These are phyloP conservation scores for Fusarium falciforme DNA, from an alignment of 2,329 filamentous ascomycete species.

Conservation along the genomic window DNA sequence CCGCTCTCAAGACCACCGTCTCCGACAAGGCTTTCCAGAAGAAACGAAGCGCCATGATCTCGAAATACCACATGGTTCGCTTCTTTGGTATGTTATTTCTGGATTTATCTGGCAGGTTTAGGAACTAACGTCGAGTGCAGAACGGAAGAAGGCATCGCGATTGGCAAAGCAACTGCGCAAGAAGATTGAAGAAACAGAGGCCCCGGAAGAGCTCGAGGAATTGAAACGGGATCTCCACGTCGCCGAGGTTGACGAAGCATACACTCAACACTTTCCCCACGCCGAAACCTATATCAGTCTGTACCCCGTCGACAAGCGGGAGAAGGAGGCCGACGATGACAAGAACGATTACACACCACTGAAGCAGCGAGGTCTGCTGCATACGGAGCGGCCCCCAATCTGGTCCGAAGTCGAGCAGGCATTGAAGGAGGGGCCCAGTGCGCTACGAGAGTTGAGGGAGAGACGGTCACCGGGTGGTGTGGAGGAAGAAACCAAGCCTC, in stretches of 20 bases:
- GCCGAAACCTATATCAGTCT: slow-evolving; percentile 76
- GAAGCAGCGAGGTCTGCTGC: slow-evolving; percentile 57
- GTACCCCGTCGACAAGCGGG: slow-evolving; percentile 57
- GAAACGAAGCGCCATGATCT: slow-evolving; percentile 76
- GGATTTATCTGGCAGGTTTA: not conserved
- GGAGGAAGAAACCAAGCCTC: slow-evolving; percentile 17
- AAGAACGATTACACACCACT: slow-evolving; percentile 48
- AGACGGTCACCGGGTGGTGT: slow-evolving; percentile 50
- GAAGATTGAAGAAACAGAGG: slow-evolving; percentile 63
- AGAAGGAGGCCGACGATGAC: slow-evolving; percentile 51
- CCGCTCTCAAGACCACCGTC: slow-evolving; percentile 73
- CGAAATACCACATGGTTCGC: slow-evolving; percentile 83
- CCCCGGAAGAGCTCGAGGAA: slow-evolving; percentile 61
- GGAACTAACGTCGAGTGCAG: slow-evolving; percentile 54
- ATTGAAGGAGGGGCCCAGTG: slow-evolving; percentile 65
- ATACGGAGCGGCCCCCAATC: slow-evolving; percentile 67
- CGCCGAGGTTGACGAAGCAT: slow-evolving; percentile 79
- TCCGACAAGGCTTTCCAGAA: slow-evolving; percentile 68
- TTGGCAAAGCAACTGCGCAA: slow-evolving; percentile 73
- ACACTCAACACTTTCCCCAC: slow-evolving; percentile 78
- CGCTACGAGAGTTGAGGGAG: slow-evolving; percentile 67
- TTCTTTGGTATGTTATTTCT: slow-evolving; percentile 75
- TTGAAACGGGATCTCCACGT: slow-evolving; percentile 71
- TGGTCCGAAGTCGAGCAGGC: slow-evolving; percentile 76
- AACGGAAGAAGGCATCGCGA: slow-evolving; percentile 78